A percentile compares a stretch with the other conserved stretches of the same genome.
These are phyloP conservation scores for Chamaenerion angustifolium DNA, from an alignment of 345 rosid species.

Conservation along the genomic window DNA sequence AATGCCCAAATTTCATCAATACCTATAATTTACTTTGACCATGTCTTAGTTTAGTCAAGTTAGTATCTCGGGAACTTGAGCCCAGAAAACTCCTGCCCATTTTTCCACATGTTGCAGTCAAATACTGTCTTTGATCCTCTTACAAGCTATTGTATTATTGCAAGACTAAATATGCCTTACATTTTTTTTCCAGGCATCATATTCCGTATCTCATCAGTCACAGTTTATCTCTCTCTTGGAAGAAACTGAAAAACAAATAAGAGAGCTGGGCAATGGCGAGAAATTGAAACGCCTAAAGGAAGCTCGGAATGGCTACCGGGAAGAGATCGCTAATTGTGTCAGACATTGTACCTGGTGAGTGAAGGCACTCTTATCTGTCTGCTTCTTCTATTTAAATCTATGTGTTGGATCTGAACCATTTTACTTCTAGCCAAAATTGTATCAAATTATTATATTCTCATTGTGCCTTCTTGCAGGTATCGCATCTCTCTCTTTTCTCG, in stretches of 20 bases:
- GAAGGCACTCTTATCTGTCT: neutral
- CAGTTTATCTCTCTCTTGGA: constrained; percentile 74
- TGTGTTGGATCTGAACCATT: neutral
- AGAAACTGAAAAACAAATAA: constrained; percentile 87
- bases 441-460: too few species aligned
- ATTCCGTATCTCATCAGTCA: constrained; percentile 77
- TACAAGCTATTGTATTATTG: too few species aligned
- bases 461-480: constrained; percentile 36
- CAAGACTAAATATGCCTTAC: too few species aligned
- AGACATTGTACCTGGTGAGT: constrained; percentile 83
- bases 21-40: too few species aligned
- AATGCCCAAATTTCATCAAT: neutral
- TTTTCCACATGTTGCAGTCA: neutral
- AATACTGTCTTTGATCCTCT: constrained; percentile 2
- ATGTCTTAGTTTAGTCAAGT: too few species aligned
- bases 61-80: too few species aligned
- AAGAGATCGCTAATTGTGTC: constrained; percentile 73
- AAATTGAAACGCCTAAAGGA: constrained; percentile 80
- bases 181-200: constrained; percentile 61
- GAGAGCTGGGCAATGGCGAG: constrained; percentile 51
- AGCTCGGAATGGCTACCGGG: constrained; percentile 73
- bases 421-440: too few species aligned
- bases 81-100: neutral
- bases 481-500: constrained; percentile 68
- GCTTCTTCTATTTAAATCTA: neutral